A percentile compares a stretch with the other conserved stretches of the same genome.
These are phyloP conservation scores for Platismatia glauca DNA, from an alignment of 495 filamentous ascomycete species.

Conservation along the genomic window DNA sequence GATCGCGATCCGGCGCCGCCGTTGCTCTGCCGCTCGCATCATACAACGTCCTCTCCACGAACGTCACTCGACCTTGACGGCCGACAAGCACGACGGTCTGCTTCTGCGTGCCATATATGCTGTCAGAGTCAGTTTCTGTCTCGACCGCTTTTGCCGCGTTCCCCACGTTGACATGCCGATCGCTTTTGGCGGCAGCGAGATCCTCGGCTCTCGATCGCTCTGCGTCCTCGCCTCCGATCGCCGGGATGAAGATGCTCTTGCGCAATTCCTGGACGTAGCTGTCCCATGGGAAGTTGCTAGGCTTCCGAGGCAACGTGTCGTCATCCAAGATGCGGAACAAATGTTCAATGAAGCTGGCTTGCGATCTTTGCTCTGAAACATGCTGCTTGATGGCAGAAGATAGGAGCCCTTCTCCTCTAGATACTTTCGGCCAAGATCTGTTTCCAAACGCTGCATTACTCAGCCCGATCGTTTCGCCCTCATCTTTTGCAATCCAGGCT, in stretches of 20 bases:
- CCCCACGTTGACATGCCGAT: constrained; percentile 13
- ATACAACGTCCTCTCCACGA: constrained; percentile 75
- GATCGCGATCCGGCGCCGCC: constrained; percentile 50
- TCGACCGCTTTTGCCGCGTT: constrained; percentile 20
- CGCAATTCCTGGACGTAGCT: constrained; percentile 60
- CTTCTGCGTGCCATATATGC: constrained; percentile 84
- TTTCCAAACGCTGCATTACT: constrained; percentile 78
- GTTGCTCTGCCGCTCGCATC: constrained; percentile 57
- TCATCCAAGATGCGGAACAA: constrained; percentile 60
- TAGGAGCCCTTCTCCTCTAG: constrained; percentile 45
- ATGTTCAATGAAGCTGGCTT: constrained; percentile 59
- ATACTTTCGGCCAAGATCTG: constrained; percentile 75
- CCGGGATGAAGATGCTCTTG: constrained; percentile 78
- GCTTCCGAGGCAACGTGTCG: constrained; percentile 59
- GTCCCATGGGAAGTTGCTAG: constrained; percentile 51
- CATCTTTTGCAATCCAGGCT: constrained; percentile 57
- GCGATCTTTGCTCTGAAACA: constrained; percentile 39
- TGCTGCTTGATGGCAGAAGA: constrained; percentile 38
- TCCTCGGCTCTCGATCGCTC: constrained; percentile 44
- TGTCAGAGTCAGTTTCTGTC: constrained; percentile 36
- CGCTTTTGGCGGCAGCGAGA: constrained; percentile 35
- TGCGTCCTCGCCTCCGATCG: constrained; percentile 47
- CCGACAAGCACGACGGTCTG: constrained; percentile 81
- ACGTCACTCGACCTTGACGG: constrained; percentile 65
- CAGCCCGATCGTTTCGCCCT: constrained; percentile 63